A percentile compares a stretch with the other conserved stretches of the same genome.
Conservation (phyloP, 2,329 filamentous ascomycete species). For the Alternaria sp. region DNA sequence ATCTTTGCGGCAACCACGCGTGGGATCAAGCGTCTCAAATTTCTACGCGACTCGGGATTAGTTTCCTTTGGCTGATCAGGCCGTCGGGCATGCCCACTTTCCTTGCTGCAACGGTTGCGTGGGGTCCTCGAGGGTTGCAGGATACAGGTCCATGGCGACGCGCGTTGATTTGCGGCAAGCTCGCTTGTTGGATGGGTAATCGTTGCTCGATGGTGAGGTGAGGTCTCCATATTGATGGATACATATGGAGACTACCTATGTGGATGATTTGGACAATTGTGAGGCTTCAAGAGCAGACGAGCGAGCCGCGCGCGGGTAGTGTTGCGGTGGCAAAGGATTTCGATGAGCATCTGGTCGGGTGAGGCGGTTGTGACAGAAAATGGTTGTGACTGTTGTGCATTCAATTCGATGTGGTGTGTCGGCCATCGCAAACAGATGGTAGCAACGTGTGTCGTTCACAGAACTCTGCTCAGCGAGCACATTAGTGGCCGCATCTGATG, state of each 20-base stretch:
- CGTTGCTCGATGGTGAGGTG: not conserved
- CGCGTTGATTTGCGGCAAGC: not conserved
- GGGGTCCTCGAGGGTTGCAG: not conserved
- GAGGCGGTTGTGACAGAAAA: not conserved
- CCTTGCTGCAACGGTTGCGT: not conserved
- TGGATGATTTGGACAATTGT: not conserved
- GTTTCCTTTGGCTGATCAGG: not conserved
- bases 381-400: not conserved
- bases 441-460: not conserved
- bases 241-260: not conserved
- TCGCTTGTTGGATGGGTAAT: not conserved
- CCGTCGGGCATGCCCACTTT: not conserved
- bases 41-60: not conserved
- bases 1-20: not conserved
- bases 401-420: not conserved
- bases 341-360: not conserved
- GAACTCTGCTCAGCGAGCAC: not conserved
- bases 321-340: not conserved
- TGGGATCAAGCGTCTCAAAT: not conserved
- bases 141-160: not conserved
- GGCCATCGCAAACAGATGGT: not conserved
- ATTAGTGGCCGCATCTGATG: not conserved
- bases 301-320: not conserved
- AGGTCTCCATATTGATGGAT: not conserved
- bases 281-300: not conserved